Evolutionary conservation across 352 stramenopile species (phyloP), one percentile per base, ranked within the genome.

Genomic region (Thalassiosira pacifica): DNA sequence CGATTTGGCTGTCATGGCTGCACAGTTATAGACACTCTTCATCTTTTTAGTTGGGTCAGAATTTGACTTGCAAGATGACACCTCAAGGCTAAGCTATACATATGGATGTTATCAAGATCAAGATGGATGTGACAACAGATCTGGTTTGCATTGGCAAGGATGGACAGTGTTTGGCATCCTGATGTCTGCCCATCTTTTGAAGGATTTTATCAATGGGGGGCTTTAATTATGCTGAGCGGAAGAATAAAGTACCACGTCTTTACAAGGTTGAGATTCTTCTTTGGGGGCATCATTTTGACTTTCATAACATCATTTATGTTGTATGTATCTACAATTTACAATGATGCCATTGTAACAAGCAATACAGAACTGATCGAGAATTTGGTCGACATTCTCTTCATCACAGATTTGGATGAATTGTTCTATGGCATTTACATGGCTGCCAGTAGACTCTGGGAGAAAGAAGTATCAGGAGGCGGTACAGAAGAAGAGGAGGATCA

Each of bases 321-420:
- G 13, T 80, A 60, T 52, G 40, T 31, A 3, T 73, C 77, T 37
- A 85, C 68, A n/a, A 37, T 85, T 40, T 85, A 85, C 60, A 85
- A 85, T 34, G 59, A 65, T 57, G 69, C 77, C 13, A 85, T 85
- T 37, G 77, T 68, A 22, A 77, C 66, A 45, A 78, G 66, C 32
- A 77, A 84, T 32, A 69, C 76, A 29, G 76, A 77, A 37, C 10
- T 84, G 11, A 76, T 84, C 29, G 26, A 45, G n/a, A 84, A 84
- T 73, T 53, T 57, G 19, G 76, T 84, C 5, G 53, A 73, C 34
- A 59, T 84, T 26, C 61, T 84, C 19, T 84, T 76, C 61, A 55
- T 84, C 24, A 68, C 52, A 9, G 76, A 84, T 29, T 22, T 84
- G 19, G 76, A 84, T 72, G 76, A 84, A 55, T 59, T 65, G 34